Evolutionary conservation across 2,329 filamentous ascomycete species (phyloP), one percentile per base, ranked within the genome.

Genomic region (Fusarium incarnatum): DNA sequence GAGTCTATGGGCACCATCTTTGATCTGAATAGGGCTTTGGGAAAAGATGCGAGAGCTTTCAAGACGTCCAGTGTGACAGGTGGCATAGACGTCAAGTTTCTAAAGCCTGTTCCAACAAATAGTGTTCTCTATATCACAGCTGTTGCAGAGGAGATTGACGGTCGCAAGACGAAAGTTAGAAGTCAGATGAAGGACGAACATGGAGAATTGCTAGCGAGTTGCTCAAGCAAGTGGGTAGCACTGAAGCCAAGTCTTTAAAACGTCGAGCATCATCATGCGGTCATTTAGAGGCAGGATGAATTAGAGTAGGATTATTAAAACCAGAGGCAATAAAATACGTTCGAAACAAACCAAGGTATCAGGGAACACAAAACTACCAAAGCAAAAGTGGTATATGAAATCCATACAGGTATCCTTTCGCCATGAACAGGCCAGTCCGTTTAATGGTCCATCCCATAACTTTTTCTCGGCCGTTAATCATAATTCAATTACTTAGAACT

Each of bases 1-100:
- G 81, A 82, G 74, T 68, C 77, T 8, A 77, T 80, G 67, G 79
- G 80, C 6, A 70, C 73, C 3, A 60, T 83, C 20, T 76, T 79
- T 23, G 80, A 82, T 52, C 68, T 81, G 9, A 83, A 83, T 28
- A 57, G 67, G 22, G 76, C 75, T 0, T 67, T 81, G 40, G 74
- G 74, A 3, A 80, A 81, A 61, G 58, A 74, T 2, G 75, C 73
- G 1, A 65, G 70, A 15, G 66, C 75, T 0, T 79, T 77, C 44
- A 67, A 66, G 47, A 70, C 73, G 3, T 72, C 68, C 37, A 79
- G 71, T 37, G 73, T 82, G 13, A 82, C 81, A 18, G 81, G 74
- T 1, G 74, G 70, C 5, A 66, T 83, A 49, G 73, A 80, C 12
- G 76, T 81, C 8, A 77, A 75, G 41, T 82, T 79, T 45, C 32